These are phyloP conservation scores for Apostasia ramifera DNA, from an alignment of 106 monocot genomes.

Conservation along the genomic window DNA sequence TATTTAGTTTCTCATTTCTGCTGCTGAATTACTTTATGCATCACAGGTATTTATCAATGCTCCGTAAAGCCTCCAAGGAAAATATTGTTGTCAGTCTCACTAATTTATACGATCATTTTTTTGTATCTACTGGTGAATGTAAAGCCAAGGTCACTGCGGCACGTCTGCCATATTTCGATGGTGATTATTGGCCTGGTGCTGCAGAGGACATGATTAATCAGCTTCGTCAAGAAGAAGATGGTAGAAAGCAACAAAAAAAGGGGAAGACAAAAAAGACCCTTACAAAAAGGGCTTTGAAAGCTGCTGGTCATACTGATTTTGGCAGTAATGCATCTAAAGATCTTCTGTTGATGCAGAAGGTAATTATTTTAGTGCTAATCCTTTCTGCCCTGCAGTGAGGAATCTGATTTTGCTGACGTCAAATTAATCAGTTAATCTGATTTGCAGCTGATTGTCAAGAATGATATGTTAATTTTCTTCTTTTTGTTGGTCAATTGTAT, in stretches of 20 bases:
- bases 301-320: slow-evolving; percentile 85
- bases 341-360: slow-evolving; percentile 75
- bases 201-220: slow-evolving; percentile 87
- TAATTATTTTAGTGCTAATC: slow-evolving; percentile 6
- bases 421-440: too few species aligned
- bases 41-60: slow-evolving; percentile 75
- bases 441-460: too few species aligned
- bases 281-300: slow-evolving; percentile 81
- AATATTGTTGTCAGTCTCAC: slow-evolving; percentile 73
- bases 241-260: slow-evolving; percentile 71
- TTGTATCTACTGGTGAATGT: slow-evolving; percentile 45
- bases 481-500: too few species aligned
- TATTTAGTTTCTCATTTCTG: background rate
- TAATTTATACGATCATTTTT: slow-evolving; percentile 81
- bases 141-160: slow-evolving; percentile 78
- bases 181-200: slow-evolving; percentile 92
- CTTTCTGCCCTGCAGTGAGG: background rate
- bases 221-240: slow-evolving; percentile 80
- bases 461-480: too few species aligned
- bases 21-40: background rate
- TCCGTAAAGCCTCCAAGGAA: slow-evolving; percentile 68
- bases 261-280: slow-evolving; percentile 69
- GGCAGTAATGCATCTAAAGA: slow-evolving; percentile 69
- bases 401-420: too few species aligned
- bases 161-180: slow-evolving; percentile 83